These are phyloP conservation scores for Collybia mongolica DNA, from an alignment of 768 basidiomycete genomes.

Conservation along the genomic window DNA sequence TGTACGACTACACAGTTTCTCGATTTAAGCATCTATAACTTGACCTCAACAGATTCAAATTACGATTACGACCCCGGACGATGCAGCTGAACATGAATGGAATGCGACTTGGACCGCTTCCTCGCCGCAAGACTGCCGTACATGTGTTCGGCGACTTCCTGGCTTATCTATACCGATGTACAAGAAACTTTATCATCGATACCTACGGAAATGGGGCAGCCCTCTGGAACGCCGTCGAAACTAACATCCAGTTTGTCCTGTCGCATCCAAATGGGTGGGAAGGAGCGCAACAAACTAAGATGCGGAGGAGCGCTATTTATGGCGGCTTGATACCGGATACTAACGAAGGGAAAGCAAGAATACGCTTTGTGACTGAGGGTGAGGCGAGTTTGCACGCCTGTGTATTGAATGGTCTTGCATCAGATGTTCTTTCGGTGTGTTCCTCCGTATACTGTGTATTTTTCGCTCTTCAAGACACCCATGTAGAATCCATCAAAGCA, in stretches of 20 bases:
- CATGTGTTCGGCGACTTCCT: constrained; percentile 82
- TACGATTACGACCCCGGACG: constrained; percentile 71
- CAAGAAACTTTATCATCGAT: constrained; percentile 72
- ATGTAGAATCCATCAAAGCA: constrained; percentile 67
- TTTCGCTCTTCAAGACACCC: constrained; percentile 2
- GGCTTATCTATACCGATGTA: constrained; percentile 71
- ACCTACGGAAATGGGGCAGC: constrained; percentile 77
- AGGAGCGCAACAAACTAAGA: constrained; percentile 72
- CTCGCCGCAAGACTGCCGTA: constrained; percentile 63
- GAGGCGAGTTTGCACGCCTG: constrained; percentile 84
- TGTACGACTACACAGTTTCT: constrained; percentile 45
- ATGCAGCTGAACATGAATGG: constrained; percentile 86
- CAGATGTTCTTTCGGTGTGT: constrained; percentile 71
- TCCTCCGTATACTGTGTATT: neutral
- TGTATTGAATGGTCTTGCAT: constrained; percentile 73
- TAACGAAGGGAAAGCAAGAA: constrained; percentile 67
- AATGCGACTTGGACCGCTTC: constrained; percentile 70
- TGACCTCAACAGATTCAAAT: constrained; percentile 59
- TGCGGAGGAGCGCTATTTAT: constrained; percentile 71
- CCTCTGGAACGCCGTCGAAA: constrained; percentile 70
- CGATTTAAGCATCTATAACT: constrained; percentile 2
- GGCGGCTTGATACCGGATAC: constrained; percentile 76
- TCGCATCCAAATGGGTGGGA: constrained; percentile 87
- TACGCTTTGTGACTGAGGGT: constrained; percentile 81
- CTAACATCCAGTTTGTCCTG: constrained; percentile 70